phyloP scores from a whole-genome alignment of 2,329 filamentous ascomycete species.

The Zymoseptoria tritici region DNA sequence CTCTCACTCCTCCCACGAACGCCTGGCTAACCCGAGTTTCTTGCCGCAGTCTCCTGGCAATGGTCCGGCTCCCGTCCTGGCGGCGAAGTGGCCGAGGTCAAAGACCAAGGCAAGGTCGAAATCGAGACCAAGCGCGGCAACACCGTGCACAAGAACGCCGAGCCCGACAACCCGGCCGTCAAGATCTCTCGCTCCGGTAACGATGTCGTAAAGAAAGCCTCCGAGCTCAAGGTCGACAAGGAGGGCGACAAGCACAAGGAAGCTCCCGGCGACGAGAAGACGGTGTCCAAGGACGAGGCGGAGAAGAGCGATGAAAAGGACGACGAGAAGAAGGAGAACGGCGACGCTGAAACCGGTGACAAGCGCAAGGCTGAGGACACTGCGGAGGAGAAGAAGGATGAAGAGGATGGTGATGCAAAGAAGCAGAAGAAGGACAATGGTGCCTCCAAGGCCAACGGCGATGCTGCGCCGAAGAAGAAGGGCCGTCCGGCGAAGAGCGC shows the following conservation, averaged over 20 bases:
- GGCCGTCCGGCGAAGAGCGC: slow-evolving; percentile 37
- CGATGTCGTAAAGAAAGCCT: slow-evolving; percentile 57
- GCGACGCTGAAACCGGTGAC: slow-evolving; percentile 25
- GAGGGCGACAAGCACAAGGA: slow-evolving; percentile 37
- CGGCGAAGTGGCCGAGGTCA: slow-evolving; percentile 51
- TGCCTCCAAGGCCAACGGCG: slow-evolving; percentile 29
- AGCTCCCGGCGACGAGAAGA: slow-evolving; percentile 23
- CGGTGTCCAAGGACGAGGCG: slow-evolving; percentile 13
- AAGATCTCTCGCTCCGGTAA: slow-evolving; percentile 53
- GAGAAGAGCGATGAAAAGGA: slow-evolving; percentile 20
- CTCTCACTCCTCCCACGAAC: neutral
- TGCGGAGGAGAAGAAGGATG: slow-evolving; percentile 28
- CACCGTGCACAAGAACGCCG: slow-evolving; percentile 54
- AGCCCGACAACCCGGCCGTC: slow-evolving; percentile 54
- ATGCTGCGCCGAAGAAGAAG: slow-evolving; percentile 26
- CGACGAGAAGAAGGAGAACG: slow-evolving; percentile 19
- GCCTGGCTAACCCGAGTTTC: slow-evolving; percentile 6
- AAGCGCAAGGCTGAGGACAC: slow-evolving; percentile 26
- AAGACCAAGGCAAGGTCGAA: slow-evolving; percentile 52
- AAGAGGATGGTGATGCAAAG: slow-evolving; percentile 28
- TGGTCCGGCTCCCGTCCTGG: slow-evolving; percentile 50
- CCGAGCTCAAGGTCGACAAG: slow-evolving; percentile 52
- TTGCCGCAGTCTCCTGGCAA: slow-evolving; percentile 52
- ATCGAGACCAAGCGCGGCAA: slow-evolving; percentile 57
- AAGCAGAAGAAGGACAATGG: slow-evolving; percentile 28